Evolutionary conservation across 805 yeast genomes (phyloP).

Genomic region (Hagleromyces aurorensis): DNA sequence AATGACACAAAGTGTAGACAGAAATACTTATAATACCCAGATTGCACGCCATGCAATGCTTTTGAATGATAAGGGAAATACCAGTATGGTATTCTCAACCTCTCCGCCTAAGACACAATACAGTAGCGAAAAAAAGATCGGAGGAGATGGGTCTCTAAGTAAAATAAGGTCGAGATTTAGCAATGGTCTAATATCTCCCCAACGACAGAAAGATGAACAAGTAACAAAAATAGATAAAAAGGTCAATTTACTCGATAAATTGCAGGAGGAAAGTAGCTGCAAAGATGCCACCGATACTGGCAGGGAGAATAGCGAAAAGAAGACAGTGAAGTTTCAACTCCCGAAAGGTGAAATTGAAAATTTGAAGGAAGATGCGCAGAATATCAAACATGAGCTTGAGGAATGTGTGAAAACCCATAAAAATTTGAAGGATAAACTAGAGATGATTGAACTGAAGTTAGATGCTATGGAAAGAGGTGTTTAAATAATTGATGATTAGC

Average conservation of each 20-base stretch:
- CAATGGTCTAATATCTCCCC: slow-evolving; percentile 21
- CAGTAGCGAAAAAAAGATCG: slow-evolving; percentile 26
- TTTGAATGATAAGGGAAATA: slow-evolving; percentile 11
- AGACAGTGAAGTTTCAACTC: slow-evolving; percentile 28
- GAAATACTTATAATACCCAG: slow-evolving; percentile 11
- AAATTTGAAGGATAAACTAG: no score
- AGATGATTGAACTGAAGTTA: no score
- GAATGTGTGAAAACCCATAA: not conserved
- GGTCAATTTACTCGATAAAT: slow-evolving; percentile 12
- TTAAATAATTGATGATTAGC: no score
- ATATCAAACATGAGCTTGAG: no score
- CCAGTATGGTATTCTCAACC: slow-evolving; percentile 24
- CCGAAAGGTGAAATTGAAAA: slow-evolving; percentile 9
- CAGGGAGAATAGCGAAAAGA: slow-evolving; percentile 7
- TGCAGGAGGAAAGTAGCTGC: slow-evolving; percentile 9
- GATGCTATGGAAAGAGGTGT: no score
- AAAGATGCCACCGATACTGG: slow-evolving; percentile 2
- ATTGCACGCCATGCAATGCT: slow-evolving; percentile 6
- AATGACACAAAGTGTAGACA: slow-evolving; percentile 27
- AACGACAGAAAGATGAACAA: slow-evolving; percentile 4
- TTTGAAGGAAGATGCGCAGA: no score
- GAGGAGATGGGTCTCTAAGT: slow-evolving; percentile 26
- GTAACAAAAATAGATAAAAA: not conserved
- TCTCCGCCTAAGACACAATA: slow-evolving; percentile 23
- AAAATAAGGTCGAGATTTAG: slow-evolving; percentile 26